Evolutionary conservation across 2,329 filamentous ascomycete species (phyloP).

Genomic region (Sporothrix mexicana): DNA sequence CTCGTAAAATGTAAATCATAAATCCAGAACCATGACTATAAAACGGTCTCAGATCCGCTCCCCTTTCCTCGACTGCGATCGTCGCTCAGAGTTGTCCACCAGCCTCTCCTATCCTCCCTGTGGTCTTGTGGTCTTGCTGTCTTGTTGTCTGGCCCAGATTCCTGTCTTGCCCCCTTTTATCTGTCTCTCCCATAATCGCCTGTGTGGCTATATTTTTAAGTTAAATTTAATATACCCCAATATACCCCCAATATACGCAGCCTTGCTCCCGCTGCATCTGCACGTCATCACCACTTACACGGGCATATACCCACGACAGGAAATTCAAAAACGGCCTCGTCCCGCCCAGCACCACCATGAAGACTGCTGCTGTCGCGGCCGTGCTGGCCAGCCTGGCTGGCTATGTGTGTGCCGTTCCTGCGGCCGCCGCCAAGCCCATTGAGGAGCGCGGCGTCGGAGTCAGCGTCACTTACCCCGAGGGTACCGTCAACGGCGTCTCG

Average conservation of each 20-base stretch:
- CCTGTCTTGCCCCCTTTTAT: neutral
- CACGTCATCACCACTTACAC: neutral
- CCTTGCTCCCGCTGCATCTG: neutral
- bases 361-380: neutral
- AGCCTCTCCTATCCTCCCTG: neutral
- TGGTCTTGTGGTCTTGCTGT: neutral
- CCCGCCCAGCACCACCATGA: neutral
- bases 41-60: conserved; percentile 14
- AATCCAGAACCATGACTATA: neutral
- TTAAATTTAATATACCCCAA: too few species aligned
- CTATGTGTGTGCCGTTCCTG: neutral
- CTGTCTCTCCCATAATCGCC: neutral
- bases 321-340: neutral
- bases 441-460: conserved; percentile 16
- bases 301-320: neutral
- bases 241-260: neutral
- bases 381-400: conserved; percentile 15
- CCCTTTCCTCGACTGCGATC: neutral
- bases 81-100: conserved; percentile 3
- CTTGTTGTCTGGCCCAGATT: conserved; percentile 16
- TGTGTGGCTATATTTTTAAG: too few species aligned
- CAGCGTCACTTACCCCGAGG: conserved; percentile 36
- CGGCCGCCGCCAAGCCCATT: neutral
- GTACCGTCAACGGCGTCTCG: conserved; percentile 28
- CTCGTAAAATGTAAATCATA: neutral